Conservation (phyloP, 2,329 filamentous ascomycete species). For the Aspergillus niger region DNA sequence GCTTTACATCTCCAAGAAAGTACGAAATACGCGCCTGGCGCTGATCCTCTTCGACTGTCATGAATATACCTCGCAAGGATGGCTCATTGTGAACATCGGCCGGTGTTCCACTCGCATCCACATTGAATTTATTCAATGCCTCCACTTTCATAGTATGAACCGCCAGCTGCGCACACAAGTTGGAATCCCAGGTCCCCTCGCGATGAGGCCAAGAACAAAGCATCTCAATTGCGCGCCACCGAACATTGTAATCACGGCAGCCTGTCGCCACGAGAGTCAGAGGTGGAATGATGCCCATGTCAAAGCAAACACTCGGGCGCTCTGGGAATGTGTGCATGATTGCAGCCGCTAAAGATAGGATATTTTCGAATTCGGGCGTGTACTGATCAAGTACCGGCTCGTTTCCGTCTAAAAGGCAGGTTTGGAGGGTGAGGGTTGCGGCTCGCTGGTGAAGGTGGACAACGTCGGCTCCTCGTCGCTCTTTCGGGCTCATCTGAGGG, state of each 20-base stretch:
- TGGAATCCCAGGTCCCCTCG: conserved; percentile 41
- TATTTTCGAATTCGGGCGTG: conserved; percentile 4
- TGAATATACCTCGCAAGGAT: not conserved
- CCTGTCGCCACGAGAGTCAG: conserved; percentile 36
- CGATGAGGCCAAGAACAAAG: conserved; percentile 34
- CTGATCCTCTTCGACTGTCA: not conserved
- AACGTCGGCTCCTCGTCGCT: conserved; percentile 19
- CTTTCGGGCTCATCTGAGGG: not conserved
- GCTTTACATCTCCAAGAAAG: not conserved
- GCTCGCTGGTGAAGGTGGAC: conserved; percentile 17
- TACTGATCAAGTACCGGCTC: conserved; percentile 9
- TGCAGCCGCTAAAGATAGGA: conserved; percentile 4
- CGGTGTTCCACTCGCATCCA: not conserved
- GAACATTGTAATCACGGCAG: conserved; percentile 29
- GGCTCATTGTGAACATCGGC: not conserved
- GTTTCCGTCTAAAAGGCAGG: conserved; percentile 11
- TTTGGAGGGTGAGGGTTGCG: conserved; percentile 13
- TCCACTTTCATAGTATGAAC: conserved; percentile 29
- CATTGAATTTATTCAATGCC: not conserved
- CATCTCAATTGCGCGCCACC: conserved; percentile 30
- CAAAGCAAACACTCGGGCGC: conserved; percentile 24
- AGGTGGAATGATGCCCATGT: conserved; percentile 35
- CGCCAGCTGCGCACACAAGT: conserved; percentile 32
- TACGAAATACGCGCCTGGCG: not conserved
- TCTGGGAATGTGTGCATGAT: conserved; percentile 13